A percentile compares a stretch with the other conserved stretches of the same genome.
These are phyloP conservation scores for Haplosporangium sp. DNA, from an alignment of 371 early-diverging fungal species.

Conservation along the genomic window DNA sequence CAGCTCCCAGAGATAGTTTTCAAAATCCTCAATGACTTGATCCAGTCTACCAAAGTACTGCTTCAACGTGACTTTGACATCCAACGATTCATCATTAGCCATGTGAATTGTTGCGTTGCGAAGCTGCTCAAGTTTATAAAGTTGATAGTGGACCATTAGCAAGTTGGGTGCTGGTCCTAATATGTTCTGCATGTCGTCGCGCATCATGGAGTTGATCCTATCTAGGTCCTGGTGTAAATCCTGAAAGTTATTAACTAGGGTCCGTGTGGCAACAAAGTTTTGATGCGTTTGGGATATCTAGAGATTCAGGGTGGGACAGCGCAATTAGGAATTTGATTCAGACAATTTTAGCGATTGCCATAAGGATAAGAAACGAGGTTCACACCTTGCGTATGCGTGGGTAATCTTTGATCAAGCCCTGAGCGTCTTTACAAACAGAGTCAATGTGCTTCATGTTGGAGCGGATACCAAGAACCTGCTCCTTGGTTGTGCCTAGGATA, in stretches of 20 bases:
- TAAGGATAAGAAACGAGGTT: no score
- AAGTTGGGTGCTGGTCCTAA: constrained; percentile 79
- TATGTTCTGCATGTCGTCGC: constrained; percentile 74
- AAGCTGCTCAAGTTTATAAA: constrained; percentile 90
- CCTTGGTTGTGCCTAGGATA: constrained; percentile 72
- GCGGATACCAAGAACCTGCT: constrained; percentile 76
- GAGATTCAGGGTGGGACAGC: background rate
- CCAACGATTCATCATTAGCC: constrained; percentile 78
- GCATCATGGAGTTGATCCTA: constrained; percentile 76
- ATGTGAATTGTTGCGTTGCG: constrained; percentile 85
- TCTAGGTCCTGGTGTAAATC: constrained; percentile 85
- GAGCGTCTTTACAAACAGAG: constrained; percentile 83
- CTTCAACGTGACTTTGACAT: constrained; percentile 83
- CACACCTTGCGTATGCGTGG: constrained; percentile 85
- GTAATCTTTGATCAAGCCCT: constrained; percentile 88
- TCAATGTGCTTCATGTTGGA: constrained; percentile 85
- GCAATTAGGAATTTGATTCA: background rate
- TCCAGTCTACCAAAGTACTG: constrained; percentile 88
- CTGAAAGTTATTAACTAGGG: constrained; percentile 86
- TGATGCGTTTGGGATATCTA: constrained; percentile 92
- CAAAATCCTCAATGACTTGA: constrained; percentile 82
- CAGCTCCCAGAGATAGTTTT: constrained; percentile 86
- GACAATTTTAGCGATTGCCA: no score
- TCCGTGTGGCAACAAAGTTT: constrained; percentile 91
- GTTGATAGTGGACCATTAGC: constrained; percentile 86